Conservation (phyloP, 805 yeast genomes). For the Candida wancherniae region DNA sequence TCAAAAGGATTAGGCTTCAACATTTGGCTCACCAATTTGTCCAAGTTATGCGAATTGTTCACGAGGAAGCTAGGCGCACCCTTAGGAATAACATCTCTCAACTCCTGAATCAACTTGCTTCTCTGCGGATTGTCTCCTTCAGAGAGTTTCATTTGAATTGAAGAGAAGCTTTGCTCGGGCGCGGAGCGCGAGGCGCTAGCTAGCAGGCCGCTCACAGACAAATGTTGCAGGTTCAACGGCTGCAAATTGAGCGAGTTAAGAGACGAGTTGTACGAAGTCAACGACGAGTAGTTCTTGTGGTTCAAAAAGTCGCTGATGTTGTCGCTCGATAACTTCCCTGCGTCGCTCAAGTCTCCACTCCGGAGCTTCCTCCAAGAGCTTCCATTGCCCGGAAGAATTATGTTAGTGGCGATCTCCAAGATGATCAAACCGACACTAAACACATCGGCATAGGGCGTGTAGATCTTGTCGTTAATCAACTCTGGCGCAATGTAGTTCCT, state of each 20-base stretch:
- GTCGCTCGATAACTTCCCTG: constrained; percentile 69
- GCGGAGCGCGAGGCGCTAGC: constrained; percentile 9
- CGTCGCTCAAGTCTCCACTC: constrained; percentile 93
- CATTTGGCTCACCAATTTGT: constrained; percentile 82
- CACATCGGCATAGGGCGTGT: constrained; percentile 89
- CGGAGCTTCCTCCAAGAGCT: constrained; percentile 93
- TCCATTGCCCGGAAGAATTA: constrained; percentile 92
- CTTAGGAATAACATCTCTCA: constrained; percentile 49
- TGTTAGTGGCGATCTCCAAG: constrained; percentile 94
- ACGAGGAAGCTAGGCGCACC: constrained; percentile 88
- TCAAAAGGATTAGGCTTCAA: constrained; percentile 73
- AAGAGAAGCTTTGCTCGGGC: constrained; percentile 6
- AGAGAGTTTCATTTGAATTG: too few species aligned
- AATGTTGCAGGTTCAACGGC: constrained; percentile 9
- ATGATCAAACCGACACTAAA: constrained; percentile 91
- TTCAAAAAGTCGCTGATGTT: constrained; percentile 40
- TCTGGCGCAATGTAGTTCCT: constrained; percentile 98
- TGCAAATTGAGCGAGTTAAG: constrained; percentile 15
- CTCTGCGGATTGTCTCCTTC: constrained; percentile 1
- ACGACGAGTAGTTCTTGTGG: constrained; percentile 32
- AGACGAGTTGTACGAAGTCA: constrained; percentile 29
- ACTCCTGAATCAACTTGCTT: constrained; percentile 2
- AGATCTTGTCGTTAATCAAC: constrained; percentile 72
- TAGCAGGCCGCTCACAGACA: constrained; percentile 2
- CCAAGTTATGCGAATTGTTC: constrained; percentile 54